phyloP scores from a whole-genome alignment of 2,329 filamentous ascomycete species.

The Fusarium pseudoanthophilum region DNA sequence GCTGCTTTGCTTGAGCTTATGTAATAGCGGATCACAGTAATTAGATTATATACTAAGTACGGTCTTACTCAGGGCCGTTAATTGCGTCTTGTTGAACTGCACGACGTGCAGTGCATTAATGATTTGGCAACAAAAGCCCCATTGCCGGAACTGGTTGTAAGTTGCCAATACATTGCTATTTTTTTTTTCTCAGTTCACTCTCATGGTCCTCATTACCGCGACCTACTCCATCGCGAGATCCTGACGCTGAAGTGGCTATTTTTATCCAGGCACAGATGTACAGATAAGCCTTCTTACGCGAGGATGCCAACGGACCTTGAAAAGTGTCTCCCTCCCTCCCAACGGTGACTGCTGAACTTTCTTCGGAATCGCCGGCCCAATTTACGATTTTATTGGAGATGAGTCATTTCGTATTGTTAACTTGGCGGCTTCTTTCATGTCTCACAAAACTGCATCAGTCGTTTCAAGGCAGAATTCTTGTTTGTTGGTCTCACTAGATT shows the following conservation, averaged over 20 bases:
- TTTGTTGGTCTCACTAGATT: background rate
- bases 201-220: background rate
- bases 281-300: background rate
- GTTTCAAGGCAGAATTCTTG: background rate
- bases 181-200: background rate
- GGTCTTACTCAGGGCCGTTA: no score
- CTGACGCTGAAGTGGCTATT: background rate
- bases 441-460: background rate
- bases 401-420: background rate
- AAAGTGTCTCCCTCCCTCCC: background rate
- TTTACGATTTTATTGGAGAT: background rate
- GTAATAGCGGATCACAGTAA: fast-evolving
- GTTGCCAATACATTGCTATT: no score
- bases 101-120: background rate
- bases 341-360: fast-evolving
- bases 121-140: background rate
- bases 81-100: fast-evolving
- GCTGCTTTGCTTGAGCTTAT: slow-evolving; percentile 35
- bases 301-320: background rate
- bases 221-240: background rate
- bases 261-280: background rate
- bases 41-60: fast-evolving
- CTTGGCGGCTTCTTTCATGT: background rate
- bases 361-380: background rate
- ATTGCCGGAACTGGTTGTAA: no score